A percentile compares a stretch with the other conserved stretches of the same genome.
phyloP scores from a whole-genome alignment of 2,329 filamentous ascomycete species.

The Teratosphaeria destructans region DNA sequence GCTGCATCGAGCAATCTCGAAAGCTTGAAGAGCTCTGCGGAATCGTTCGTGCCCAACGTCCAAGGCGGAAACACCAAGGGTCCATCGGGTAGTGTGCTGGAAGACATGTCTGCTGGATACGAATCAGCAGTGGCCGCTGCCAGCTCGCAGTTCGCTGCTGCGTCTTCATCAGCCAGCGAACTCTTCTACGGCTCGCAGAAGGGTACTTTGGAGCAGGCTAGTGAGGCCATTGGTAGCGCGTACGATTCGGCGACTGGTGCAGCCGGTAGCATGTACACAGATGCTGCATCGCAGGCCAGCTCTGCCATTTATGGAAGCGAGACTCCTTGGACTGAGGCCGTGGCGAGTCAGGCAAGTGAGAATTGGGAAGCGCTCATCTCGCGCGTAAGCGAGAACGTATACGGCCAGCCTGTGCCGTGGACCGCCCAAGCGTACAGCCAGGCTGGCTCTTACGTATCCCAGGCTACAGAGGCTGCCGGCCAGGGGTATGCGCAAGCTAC shows the following conservation, averaged over 20 bases:
- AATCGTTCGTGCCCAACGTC: conserved; percentile 5
- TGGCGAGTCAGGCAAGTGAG: conserved; percentile 46
- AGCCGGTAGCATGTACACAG: conserved; percentile 2
- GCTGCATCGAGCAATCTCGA: conserved; percentile 24
- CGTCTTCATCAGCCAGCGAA: conserved; percentile 36
- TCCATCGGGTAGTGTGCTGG: conserved; percentile 19
- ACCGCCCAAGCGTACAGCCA: conserved; percentile 38
- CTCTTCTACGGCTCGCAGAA: conserved; percentile 36
- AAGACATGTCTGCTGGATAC: conserved; percentile 21
- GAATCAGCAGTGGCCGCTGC: conserved; percentile 21
- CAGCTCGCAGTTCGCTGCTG: conserved; percentile 36
- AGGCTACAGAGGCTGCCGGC: conserved; percentile 52
- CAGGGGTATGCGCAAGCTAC: conserved; percentile 53
- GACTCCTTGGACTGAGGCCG: conserved; percentile 43
- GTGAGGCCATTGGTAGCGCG: conserved; percentile 1
- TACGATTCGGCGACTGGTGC: not conserved
- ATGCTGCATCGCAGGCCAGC: conserved; percentile 35
- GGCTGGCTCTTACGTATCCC: conserved; percentile 49
- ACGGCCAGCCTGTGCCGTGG: conserved; percentile 51
- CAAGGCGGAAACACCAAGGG: conserved; percentile 14
- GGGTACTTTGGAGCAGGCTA: conserved; percentile 25
- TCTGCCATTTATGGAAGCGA: conserved; percentile 37
- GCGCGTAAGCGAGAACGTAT: conserved; percentile 58
- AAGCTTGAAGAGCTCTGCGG: conserved; percentile 15
- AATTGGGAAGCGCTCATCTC: conserved; percentile 56